Evolutionary conservation across 345 rosid species (phyloP), one percentile per base, ranked within the genome.

Genomic region (Populus tremula): DNA sequence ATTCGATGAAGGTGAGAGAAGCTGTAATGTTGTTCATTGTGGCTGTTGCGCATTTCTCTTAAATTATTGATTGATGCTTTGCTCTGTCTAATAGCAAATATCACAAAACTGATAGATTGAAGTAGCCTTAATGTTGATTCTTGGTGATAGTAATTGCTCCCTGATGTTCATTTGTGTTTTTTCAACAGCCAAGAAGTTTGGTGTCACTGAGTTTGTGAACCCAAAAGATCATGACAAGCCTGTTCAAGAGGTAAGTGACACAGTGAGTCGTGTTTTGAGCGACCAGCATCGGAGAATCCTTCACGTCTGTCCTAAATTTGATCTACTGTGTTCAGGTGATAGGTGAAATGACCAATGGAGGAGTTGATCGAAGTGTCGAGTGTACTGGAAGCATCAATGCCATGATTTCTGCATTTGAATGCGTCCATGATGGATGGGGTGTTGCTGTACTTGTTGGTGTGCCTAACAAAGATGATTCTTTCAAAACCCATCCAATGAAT

Each of bases 381-480:
- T 84, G 89, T 56, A 87, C 87, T 1, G 86, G 89, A 79, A 85
- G 67, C 31, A 75, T 85, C 54, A 50, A 76, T 39, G 89, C 87
- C 68, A 87, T 82, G 87, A 83, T 84, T 41, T 82, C 87, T 25
- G 85, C 89, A 27, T 87, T 82, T 5, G 87, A 84, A 85, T 82
- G 87, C 18, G 86, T 85, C 45, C 87, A 85, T 38, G 87, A 87
- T 71, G 87, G 87, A 25, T 87, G 89, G 89, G 87, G 89, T 16
- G 86, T 86, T 59, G 88, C 87, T 29, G 87, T 84, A 1, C 87
- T 84, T 8, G 88, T 81, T 25, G 88, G 87, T 31, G 87, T 86
- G 62, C 88, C 83, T 0, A 77, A 75, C 85, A 86, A 84, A 75
- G 88, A 86, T 11, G 88, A 77, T 4, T 82, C 82, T 41, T 86